These are phyloP conservation scores for Haplosporangium gracile DNA, from an alignment of 192 early-diverging fungal species.

Conservation along the genomic window DNA sequence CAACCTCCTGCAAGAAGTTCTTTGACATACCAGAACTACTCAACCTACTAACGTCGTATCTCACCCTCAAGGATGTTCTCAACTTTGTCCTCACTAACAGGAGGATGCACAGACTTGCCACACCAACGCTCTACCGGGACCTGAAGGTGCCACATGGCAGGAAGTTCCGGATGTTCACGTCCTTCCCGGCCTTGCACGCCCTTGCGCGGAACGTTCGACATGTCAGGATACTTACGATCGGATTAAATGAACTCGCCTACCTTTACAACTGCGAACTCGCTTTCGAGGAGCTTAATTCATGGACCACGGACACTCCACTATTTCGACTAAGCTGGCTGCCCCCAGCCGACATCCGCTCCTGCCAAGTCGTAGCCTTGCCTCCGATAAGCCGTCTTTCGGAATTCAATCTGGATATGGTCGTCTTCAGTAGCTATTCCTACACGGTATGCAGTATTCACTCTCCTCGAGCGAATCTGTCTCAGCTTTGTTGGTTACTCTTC, in stretches of 20 bases:
- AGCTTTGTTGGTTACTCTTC: not conserved
- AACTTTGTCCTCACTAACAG: not conserved
- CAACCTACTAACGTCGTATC: not conserved
- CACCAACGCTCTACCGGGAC: not conserved
- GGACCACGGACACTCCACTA: not conserved
- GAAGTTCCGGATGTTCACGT: not conserved
- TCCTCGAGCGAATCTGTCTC: not conserved
- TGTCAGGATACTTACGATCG: not conserved
- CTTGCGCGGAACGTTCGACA: not conserved
- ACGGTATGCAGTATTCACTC: not conserved
- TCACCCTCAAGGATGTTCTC: not conserved
- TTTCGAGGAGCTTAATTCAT: not conserved
- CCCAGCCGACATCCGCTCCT: not conserved
- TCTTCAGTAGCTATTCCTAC: not conserved
- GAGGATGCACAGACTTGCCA: not conserved
- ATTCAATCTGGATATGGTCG: too few species aligned
- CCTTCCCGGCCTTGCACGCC: not conserved
- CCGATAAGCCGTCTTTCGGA: not conserved
- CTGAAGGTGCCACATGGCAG: not conserved
- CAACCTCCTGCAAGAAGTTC: not conserved
- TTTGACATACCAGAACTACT: not conserved
- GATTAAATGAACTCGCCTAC: not conserved
- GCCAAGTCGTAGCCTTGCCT: not conserved
- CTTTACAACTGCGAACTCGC: not conserved
- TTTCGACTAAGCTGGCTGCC: not conserved